Percentiles rank a stretch among this genome's conserved stretches.
Evolutionary conservation across 768 basidiomycete species (phyloP).

Genomic region (Lactarius pseudohatsudake): DNA sequence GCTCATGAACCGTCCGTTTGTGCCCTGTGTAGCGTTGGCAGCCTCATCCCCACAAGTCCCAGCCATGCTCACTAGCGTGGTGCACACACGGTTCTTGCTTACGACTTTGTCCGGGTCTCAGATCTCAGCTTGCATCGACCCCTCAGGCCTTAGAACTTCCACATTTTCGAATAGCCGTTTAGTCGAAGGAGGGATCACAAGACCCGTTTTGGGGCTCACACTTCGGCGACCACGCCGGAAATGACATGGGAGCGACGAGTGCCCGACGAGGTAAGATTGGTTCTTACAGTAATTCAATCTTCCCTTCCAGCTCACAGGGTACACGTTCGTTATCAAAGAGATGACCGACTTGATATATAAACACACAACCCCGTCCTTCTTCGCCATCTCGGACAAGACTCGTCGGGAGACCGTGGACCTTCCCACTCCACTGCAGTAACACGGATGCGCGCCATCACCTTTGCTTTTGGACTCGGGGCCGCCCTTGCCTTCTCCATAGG

Average conservation of each 20-base stretch:
- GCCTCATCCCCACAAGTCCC: too few species aligned
- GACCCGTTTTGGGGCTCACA: too few species aligned
- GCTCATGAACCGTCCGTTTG: too few species aligned
- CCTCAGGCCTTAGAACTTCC: too few species aligned
- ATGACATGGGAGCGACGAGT: not conserved
- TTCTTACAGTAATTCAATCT: not conserved
- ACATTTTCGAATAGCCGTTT: too few species aligned
- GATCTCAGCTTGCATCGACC: too few species aligned
- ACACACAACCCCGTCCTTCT: not conserved
- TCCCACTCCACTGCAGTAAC: not conserved
- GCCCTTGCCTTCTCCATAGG: slow-evolving; percentile 32
- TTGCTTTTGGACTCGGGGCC: slow-evolving; percentile 22
- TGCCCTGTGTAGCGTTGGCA: too few species aligned
- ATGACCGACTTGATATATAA: not conserved
- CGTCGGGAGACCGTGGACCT: not conserved
- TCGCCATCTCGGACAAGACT: not conserved
- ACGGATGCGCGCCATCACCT: not conserved
- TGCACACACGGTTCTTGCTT: too few species aligned
- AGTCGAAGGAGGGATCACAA: too few species aligned
- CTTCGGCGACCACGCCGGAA: too few species aligned
- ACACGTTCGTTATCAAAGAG: slow-evolving; percentile 58
- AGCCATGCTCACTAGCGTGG: too few species aligned
- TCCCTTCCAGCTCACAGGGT: slow-evolving; percentile 33
- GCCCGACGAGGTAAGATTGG: not conserved
- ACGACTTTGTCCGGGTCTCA: too few species aligned